Evolutionary conservation across 352 stramenopile genomes (phyloP), one percentile per base, ranked within the genome.

Genomic region (Phytophthora macrochlamydospora): DNA sequence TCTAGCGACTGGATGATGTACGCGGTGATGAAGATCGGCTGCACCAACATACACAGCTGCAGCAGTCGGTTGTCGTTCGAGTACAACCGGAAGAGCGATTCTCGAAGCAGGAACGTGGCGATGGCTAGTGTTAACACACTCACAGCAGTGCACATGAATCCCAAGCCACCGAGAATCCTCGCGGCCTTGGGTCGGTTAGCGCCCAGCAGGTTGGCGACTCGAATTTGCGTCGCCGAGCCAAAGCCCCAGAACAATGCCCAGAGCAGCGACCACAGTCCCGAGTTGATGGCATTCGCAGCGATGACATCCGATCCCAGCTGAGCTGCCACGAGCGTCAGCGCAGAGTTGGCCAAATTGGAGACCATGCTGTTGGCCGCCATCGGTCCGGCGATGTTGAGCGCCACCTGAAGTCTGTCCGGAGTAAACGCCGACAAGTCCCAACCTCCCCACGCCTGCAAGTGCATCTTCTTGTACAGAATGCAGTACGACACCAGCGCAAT

Each of bases 181-280:
- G 81, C 81, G 2, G 71, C 68, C 8, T 76, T 65, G 0, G 81
- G 78, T 3, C 76, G 75, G 50, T 82, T 83, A 18, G 76, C 78
- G 11, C 81, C 81, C 1, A 88, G 37, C 46, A 85, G 75, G 61
- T 87, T 88, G 50, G 81, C 76, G 30, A 87, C 78, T 14, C 78
- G 77, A 9, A 86, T 76, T 59, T 90, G 81, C 24, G 79, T 85
- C n/a, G 77, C 79, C 31, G 75, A 87, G 55, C 79, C 79, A 73
- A 83, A 89, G 57, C 79, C 79, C 77, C 77, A 89, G 62, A 88
- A 85, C 24, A 87, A 69, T 1, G 78, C 78, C 78, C 75, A 87
- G 4, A 87, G 54, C 49, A 87, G 42, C 2, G 64, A 65, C 75
- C 76, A 87, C 5, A 85, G 40, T 7, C 75, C 73, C 8, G 73